phyloP scores from a whole-genome alignment of 2,329 filamentous ascomycete species.

The Verticillium isaacii region DNA sequence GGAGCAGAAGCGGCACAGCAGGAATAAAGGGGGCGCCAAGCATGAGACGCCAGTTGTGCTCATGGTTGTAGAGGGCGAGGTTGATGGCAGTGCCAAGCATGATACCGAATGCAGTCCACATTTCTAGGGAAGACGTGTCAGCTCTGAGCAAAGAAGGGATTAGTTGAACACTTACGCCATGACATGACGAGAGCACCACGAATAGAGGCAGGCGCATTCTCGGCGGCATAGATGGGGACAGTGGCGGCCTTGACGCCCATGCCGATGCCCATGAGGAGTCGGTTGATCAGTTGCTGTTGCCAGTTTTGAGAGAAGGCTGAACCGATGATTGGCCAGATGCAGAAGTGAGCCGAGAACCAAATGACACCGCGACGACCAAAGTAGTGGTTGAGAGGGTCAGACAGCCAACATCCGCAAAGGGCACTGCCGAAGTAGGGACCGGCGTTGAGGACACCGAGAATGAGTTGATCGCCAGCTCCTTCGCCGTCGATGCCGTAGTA shows the following conservation, averaged over 20 bases:
- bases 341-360: constrained; percentile 59
- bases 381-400: constrained; percentile 59
- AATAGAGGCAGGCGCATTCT: constrained; percentile 63
- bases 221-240: constrained; percentile 70
- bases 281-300: constrained; percentile 61
- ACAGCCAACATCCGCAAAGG: constrained; percentile 57
- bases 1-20: constrained; percentile 47
- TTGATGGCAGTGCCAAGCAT: constrained; percentile 52
- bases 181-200: constrained; percentile 77
- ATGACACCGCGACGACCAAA: constrained; percentile 65
- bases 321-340: constrained; percentile 56
- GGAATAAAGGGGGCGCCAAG: constrained; percentile 23
- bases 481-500: constrained; percentile 30
- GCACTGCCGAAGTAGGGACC: constrained; percentile 44
- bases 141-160: background rate
- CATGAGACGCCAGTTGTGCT: constrained; percentile 33
- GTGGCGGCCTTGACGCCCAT: constrained; percentile 63
- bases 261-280: constrained; percentile 65
- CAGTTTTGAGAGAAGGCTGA: constrained; percentile 61
- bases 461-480: constrained; percentile 28
- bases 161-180: constrained; percentile 43
- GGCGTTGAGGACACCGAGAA: constrained; percentile 65
- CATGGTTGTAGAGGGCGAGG: constrained; percentile 31
- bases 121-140: constrained; percentile 33
- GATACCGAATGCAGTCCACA: constrained; percentile 58